These are phyloP conservation scores for Dictyostelium capitatum DNA, from an alignment of 78 protist genomes.

Conservation along the genomic window DNA sequence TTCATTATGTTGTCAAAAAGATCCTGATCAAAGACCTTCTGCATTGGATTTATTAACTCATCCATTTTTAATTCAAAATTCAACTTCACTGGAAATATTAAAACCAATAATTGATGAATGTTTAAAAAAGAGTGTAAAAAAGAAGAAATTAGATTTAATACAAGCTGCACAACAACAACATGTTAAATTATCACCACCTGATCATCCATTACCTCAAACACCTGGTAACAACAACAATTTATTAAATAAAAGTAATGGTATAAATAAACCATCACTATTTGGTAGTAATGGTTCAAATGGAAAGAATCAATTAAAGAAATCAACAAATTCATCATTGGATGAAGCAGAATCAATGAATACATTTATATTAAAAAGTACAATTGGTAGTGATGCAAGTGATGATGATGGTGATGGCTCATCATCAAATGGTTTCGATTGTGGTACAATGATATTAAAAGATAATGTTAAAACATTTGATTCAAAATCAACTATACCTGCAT, in stretches of 20 bases:
- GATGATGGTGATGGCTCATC: too few species aligned
- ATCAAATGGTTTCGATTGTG: not conserved
- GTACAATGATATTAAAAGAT: constrained; percentile 62
- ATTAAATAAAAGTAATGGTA: constrained; percentile 4
- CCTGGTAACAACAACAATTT: not conserved
- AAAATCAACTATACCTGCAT: constrained; percentile 33
- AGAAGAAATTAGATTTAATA: not conserved
- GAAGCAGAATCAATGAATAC: constrained; percentile 34
- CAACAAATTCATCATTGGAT: not conserved
- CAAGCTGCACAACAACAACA: not conserved
- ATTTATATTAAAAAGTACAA: constrained; percentile 6
- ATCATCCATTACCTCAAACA: not conserved
- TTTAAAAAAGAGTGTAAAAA: constrained; percentile 30
- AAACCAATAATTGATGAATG: constrained; percentile 71
- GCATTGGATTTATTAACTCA: constrained; percentile 77
- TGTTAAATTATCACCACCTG: not conserved
- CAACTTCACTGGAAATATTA: constrained; percentile 1
- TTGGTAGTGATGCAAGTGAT: not conserved
- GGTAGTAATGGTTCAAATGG: not conserved
- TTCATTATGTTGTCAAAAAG: constrained; percentile 83
- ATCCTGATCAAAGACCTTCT: constrained; percentile 84
- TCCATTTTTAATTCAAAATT: constrained; percentile 30
- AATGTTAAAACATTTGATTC: not conserved
- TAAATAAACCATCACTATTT: not conserved
- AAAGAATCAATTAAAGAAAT: not conserved